Evolutionary conservation across 2,329 filamentous ascomycete species (phyloP).

Genomic region (Pseudomassariella vexata): DNA sequence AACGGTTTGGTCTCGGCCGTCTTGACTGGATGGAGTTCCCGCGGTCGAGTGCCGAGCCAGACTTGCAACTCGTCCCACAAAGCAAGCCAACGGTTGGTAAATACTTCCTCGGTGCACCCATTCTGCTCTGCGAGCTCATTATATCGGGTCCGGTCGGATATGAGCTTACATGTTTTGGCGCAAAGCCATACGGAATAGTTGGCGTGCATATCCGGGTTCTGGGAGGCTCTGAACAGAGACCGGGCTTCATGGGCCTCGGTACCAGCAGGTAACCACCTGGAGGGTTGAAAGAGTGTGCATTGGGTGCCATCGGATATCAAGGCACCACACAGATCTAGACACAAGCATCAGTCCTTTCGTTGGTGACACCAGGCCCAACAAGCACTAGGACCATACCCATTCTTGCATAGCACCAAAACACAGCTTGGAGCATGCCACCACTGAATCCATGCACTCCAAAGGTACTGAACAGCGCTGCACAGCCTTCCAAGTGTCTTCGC

Average conservation of each 20-base stretch:
- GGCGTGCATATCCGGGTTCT: conserved; percentile 48
- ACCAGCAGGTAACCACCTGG: conserved; percentile 40
- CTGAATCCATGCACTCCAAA: conserved; percentile 48
- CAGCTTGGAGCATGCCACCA: conserved; percentile 44
- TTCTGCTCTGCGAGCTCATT: conserved; percentile 40
- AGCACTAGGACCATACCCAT: conserved; percentile 33
- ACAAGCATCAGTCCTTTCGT: conserved; percentile 5
- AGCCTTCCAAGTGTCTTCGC: conserved; percentile 52
- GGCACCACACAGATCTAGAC: conserved; percentile 46
- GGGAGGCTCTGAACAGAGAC: conserved; percentile 24
- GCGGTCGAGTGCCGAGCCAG: conserved; percentile 41
- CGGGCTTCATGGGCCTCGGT: conserved; percentile 28
- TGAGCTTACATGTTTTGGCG: conserved; percentile 44
- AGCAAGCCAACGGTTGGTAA: conserved; percentile 36
- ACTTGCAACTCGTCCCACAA: conserved; percentile 44
- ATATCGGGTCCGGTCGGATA: conserved; percentile 41
- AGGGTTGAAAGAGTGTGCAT: conserved; percentile 42
- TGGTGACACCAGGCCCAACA: conserved; percentile 9
- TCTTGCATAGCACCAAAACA: conserved; percentile 55
- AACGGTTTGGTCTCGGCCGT: conserved; percentile 38
- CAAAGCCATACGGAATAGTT: conserved; percentile 55
- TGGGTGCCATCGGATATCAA: conserved; percentile 49
- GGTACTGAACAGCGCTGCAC: conserved; percentile 47
- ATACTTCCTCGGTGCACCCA: conserved; percentile 32
- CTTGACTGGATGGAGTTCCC: conserved; percentile 39